Conservation (phyloP, 441 rosid species). For the Syzygium malaccense region DNA sequence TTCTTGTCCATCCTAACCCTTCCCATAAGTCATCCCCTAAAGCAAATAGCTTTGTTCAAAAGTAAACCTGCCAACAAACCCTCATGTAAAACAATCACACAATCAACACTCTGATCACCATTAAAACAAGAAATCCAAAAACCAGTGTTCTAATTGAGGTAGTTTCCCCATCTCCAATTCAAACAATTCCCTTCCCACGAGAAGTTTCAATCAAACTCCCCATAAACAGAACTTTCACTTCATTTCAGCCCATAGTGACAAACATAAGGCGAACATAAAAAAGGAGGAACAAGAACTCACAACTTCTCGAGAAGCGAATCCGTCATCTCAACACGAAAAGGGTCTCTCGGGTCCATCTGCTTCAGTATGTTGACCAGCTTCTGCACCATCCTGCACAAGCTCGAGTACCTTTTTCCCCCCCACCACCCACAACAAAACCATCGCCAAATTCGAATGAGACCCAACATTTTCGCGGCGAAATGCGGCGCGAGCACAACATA, state of each 20-base stretch:
- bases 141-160: not conserved
- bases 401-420: conserved; percentile 37
- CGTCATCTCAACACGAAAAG: conserved; percentile 75
- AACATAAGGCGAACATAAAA: not conserved
- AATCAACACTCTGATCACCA: not conserved
- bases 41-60: not conserved
- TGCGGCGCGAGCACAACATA: not conserved
- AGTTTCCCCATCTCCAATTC: not conserved
- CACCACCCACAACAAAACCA: not conserved
- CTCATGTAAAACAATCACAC: not conserved
- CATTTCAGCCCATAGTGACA: not conserved
- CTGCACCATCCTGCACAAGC: conserved; percentile 82
- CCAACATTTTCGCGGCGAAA: not conserved
- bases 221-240: too few species aligned
- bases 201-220: not conserved
- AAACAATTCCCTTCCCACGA: not conserved
- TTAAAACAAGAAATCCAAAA: not conserved
- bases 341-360: conserved; percentile 80
- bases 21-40: not conserved
- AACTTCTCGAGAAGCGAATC: conserved; percentile 77
- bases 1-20: not conserved
- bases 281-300: conserved; percentile 31
- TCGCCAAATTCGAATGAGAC: not conserved
- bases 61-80: not conserved
- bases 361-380: conserved; percentile 68